A percentile compares a stretch with the other conserved stretches of the same genome.
Conservation (phyloP, 345 rosid genomes). For the Citropsis articulata region DNA sequence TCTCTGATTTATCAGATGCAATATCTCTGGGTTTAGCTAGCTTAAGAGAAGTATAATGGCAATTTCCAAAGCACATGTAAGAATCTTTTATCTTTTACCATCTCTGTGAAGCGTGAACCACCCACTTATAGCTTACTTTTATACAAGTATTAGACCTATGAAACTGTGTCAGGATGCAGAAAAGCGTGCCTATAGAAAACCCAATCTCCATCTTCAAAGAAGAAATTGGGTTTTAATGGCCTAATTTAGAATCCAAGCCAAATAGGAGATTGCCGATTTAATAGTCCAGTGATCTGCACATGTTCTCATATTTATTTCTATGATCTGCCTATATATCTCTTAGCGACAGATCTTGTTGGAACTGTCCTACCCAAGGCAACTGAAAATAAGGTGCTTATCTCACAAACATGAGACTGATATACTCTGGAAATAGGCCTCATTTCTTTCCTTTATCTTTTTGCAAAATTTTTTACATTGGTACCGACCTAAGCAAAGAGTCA, state of each 20-base stretch:
- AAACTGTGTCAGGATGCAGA: background rate
- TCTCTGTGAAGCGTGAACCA: background rate
- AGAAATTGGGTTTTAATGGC: background rate
- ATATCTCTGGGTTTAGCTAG: background rate
- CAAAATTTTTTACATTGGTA: background rate
- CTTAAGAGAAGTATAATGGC: background rate
- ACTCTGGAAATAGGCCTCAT: constrained; percentile 7
- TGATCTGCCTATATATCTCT: background rate
- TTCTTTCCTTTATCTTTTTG: background rate
- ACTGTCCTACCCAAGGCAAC: background rate
- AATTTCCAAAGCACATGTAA: background rate
- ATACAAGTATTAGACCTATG: background rate
- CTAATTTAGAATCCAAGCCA: background rate
- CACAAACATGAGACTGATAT: background rate
- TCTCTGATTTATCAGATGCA: background rate
- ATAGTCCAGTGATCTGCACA: background rate
- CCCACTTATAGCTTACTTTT: background rate
- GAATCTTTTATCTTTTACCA: background rate
- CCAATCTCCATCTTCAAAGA: background rate
- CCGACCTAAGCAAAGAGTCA: constrained; percentile 74
- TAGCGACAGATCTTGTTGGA: background rate
- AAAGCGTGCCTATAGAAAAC: background rate
- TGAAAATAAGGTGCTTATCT: background rate
- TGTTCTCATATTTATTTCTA: background rate
- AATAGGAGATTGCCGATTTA: background rate